A percentile compares a stretch with the other conserved stretches of the same genome.
These are phyloP conservation scores for Rosa rugosa DNA, from an alignment of 306 rosid species.

Conservation along the genomic window DNA sequence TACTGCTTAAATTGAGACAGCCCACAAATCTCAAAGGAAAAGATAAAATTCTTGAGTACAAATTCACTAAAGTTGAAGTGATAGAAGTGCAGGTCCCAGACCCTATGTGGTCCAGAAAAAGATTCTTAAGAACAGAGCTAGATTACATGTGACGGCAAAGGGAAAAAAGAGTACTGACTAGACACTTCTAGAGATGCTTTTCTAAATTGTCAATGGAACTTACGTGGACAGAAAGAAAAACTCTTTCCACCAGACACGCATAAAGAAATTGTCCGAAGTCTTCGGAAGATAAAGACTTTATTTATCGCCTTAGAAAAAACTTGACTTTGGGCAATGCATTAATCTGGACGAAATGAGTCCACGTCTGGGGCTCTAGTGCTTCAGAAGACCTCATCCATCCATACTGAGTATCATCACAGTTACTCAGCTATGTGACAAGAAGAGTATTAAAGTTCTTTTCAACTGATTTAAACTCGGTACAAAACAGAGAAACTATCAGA, in stretches of 20 bases:
- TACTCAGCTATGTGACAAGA: neutral
- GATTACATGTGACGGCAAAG: neutral
- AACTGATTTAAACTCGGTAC: neutral
- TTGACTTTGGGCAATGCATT: neutral
- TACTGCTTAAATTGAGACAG: neutral
- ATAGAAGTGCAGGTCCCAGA: neutral
- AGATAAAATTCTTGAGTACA: neutral
- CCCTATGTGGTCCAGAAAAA: constrained; percentile 7
- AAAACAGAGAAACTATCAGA: neutral
- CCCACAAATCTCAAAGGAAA: constrained; percentile 2
- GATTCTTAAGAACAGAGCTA: neutral
- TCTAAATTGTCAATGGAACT: neutral
- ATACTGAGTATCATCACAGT: neutral
- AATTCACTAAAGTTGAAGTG: neutral
- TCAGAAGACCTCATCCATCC: constrained; percentile 14
- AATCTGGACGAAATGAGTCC: neutral
- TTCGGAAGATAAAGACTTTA: neutral
- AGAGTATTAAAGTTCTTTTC: neutral
- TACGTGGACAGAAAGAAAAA: neutral
- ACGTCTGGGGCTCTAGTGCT: constrained; percentile 6
- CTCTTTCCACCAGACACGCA: constrained; percentile 10
- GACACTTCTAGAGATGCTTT: neutral
- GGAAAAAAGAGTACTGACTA: neutral
- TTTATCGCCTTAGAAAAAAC: neutral
- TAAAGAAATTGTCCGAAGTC: neutral